A percentile compares a stretch with the other conserved stretches of the same genome.
These are phyloP conservation scores for Oehlia diaphana DNA, from an alignment of 192 early-diverging fungal genomes.

Conservation along the genomic window DNA sequence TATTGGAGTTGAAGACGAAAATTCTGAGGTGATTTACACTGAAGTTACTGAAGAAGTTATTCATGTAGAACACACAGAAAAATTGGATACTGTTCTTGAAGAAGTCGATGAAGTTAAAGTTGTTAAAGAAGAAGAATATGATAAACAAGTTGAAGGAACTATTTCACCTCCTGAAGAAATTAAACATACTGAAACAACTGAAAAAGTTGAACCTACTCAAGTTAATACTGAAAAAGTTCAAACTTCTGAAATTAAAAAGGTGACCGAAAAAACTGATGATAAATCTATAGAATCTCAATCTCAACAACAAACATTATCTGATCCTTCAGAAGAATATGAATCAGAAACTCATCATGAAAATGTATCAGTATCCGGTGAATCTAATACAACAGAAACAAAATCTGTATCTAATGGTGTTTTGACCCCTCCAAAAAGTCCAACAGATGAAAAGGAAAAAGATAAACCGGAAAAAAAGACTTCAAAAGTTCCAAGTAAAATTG, in stretches of 20 bases:
- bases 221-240: neutral
- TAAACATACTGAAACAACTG: neutral
- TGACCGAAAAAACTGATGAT: neutral
- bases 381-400: neutral
- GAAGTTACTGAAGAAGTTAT: neutral
- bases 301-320: neutral
- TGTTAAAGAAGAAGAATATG: neutral
- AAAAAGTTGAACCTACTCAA: neutral
- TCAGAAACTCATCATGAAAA: slow-evolving; percentile 1
- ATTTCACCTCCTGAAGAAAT: neutral
- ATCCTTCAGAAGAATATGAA: neutral
- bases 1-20: neutral
- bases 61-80: neutral
- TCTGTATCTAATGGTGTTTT: neutral
- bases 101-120: neutral
- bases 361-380: slow-evolving; percentile 16
- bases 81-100: neutral
- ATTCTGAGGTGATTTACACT: neutral
- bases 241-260: neutral
- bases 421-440: slow-evolving; percentile 31
- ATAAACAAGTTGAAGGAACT: neutral
- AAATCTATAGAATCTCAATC: neutral
- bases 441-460: slow-evolving; percentile 16
- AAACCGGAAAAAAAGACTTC: neutral
- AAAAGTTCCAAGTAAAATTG: slow-evolving; percentile 9